Conservation (phyloP, 2,329 filamentous ascomycete genomes). For the Epichloe gansuensis region DNA sequence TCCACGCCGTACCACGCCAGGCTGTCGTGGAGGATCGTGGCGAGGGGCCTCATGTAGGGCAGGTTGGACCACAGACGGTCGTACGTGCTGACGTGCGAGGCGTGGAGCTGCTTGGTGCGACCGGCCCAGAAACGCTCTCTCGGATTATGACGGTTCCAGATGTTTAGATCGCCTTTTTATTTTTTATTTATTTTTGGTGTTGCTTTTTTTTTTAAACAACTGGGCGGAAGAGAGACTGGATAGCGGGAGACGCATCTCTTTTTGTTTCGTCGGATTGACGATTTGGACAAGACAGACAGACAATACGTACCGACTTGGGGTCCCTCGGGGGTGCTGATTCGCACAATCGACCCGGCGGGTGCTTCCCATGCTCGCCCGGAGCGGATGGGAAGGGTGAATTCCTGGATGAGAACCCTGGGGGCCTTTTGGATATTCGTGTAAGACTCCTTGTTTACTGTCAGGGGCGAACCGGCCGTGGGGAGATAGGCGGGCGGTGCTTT, state of each 20-base stretch:
- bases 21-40: constrained; percentile 58
- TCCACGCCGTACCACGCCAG: constrained; percentile 48
- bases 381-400: constrained; percentile 57
- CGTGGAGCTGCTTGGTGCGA: constrained; percentile 66
- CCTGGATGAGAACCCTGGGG: constrained; percentile 27
- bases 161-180: constrained; percentile 55
- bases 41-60: constrained; percentile 63
- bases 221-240: neutral
- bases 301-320: constrained; percentile 51
- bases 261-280: neutral
- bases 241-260: neutral
- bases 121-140: constrained; percentile 74
- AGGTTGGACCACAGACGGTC: constrained; percentile 69
- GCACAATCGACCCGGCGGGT: constrained; percentile 52
- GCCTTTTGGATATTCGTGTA: constrained; percentile 51
- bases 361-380: constrained; percentile 63
- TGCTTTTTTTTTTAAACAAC: neutral
- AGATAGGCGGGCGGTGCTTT: constrained; percentile 38
- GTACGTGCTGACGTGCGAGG: constrained; percentile 56
- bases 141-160: constrained; percentile 67
- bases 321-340: constrained; percentile 62
- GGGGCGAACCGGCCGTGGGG: constrained; percentile 27
- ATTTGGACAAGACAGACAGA: too few species aligned
- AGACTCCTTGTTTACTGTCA: constrained; percentile 29
- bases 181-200: neutral